phyloP scores from a whole-genome alignment of 1,284 basidiomycete species.

The Somion occarium region DNA sequence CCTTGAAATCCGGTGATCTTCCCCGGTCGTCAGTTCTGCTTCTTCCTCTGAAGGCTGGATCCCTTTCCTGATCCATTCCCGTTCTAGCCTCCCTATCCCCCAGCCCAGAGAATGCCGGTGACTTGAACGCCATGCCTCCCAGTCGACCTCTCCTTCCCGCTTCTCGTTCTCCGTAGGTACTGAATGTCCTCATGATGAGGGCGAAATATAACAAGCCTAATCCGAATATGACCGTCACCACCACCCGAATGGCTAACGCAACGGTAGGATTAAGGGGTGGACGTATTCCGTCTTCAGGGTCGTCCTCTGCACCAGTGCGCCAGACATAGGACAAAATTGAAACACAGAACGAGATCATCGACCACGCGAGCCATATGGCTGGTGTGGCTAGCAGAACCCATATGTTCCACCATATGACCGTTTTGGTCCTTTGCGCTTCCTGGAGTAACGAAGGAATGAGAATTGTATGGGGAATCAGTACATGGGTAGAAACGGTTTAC shows the following conservation, averaged over 20 bases:
- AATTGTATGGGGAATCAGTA: not conserved
- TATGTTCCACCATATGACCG: conserved; percentile 72
- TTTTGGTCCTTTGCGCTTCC: conserved; percentile 65
- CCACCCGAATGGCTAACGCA: conserved; percentile 50
- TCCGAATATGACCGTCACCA: conserved; percentile 49
- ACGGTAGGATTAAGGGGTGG: conserved; percentile 23
- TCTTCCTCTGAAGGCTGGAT: not conserved
- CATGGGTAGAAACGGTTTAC: too few species aligned
- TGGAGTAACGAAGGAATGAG: conserved; percentile 22
- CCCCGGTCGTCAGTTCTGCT: not conserved
- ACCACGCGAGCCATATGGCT: conserved; percentile 73
- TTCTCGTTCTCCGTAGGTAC: conserved; percentile 37
- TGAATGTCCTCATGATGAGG: conserved; percentile 59
- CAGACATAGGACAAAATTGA: conserved; percentile 71
- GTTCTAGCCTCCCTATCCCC: not conserved
- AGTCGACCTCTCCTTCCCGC: conserved; percentile 10
- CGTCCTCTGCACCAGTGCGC: conserved; percentile 53
- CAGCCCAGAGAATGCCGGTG: not conserved
- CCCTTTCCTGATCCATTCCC: not conserved
- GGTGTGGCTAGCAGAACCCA: conserved; percentile 77
- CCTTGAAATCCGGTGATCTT: not conserved
- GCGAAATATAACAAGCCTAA: conserved; percentile 60
- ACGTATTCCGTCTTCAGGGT: conserved; percentile 32
- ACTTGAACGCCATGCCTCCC: not conserved
- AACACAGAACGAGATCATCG: conserved; percentile 63